Evolutionary conservation across 73 alveolate species (phyloP), one percentile per base, ranked within the genome.

Genomic region (Breviolum minutum): DNA sequence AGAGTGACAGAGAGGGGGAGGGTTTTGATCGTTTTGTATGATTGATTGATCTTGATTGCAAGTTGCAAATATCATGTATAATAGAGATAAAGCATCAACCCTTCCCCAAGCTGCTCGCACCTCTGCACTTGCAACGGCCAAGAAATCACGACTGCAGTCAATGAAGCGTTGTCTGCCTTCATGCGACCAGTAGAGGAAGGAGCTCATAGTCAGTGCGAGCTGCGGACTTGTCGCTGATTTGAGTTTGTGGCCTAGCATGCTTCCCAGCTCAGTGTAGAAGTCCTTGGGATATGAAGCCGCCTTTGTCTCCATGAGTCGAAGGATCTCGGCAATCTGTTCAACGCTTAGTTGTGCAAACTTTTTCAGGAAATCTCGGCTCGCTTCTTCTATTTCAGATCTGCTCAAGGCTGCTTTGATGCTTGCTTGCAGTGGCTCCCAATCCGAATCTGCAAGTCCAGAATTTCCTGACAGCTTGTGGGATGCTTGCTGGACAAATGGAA

Each of bases 161-260:
- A 91, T 91, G 89, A 91, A 91, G 64, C 97, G 97, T 64, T 91
- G 97, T 40, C 97, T 40, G 84, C 97, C 97, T 79, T 91, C 90
- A 17, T 64, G 80, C 27, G 97, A 71, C 97, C 97, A 91, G 48
- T 91, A 91, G 22, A 91, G 86, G 79, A 91, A 91, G 68, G 97
- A 79, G 89, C 97, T 91, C 97, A 91, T 91, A 26, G 86, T 74
- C 27, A 71, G 79, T 10, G 97, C 97, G 20, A 91, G 71, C 40
- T 91, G 97, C 19, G 97, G 97, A 30, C 90, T 73, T 22, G 97
- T 91, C 71, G 97, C 97, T 54, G 97, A 91, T 63, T 74, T 91
- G 90, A 91, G 97, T 89, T 74, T 91, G 89, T 91, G 97, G 64
- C 97, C 97, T 26, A 91, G 97, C 97, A 91, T 91, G 89, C 90